These are phyloP conservation scores for Arthromyces matolae DNA, from an alignment of 768 basidiomycete genomes.

Conservation along the genomic window DNA sequence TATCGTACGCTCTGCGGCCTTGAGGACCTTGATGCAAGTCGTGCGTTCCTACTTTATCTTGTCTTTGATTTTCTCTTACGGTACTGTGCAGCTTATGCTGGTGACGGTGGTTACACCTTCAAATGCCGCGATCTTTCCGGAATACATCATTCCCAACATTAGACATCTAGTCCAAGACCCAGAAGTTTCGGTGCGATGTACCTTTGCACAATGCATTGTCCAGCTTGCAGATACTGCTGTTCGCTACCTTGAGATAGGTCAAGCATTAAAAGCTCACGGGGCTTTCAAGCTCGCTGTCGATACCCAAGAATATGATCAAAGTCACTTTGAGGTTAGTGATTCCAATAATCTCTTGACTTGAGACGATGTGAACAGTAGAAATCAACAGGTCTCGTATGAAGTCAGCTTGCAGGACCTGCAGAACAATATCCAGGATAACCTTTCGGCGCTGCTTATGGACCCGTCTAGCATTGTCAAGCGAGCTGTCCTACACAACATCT, in stretches of 20 bases:
- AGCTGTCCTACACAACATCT: conserved; percentile 82
- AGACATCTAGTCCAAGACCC: conserved; percentile 78
- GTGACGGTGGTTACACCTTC: conserved; percentile 25
- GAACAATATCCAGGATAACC: conserved; percentile 79
- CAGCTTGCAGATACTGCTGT: conserved; percentile 83
- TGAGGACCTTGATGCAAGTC: conserved; percentile 78
- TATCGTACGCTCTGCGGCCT: conserved; percentile 72
- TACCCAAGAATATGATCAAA: conserved; percentile 70
- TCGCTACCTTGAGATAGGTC: conserved; percentile 89
- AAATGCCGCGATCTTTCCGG: conserved; percentile 74
- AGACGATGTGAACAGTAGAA: neutral
- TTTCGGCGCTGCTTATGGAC: conserved; percentile 84
- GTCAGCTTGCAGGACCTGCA: conserved; percentile 84
- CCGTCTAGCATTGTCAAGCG: conserved; percentile 87
- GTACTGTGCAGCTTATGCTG: conserved; percentile 18
- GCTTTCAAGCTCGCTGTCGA: conserved; percentile 62
- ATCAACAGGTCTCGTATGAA: conserved; percentile 81
- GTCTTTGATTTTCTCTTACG: neutral
- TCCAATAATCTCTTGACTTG: neutral
- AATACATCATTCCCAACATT: conserved; percentile 93
- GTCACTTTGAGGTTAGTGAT: conserved; percentile 68
- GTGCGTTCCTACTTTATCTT: conserved; percentile 40
- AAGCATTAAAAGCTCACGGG: conserved; percentile 83
- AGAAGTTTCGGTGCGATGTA: conserved; percentile 77
- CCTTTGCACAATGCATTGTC: conserved; percentile 81